These are phyloP conservation scores for Arxiozyma heterogenica DNA, from an alignment of 1,139 yeast genomes.

Conservation along the genomic window DNA sequence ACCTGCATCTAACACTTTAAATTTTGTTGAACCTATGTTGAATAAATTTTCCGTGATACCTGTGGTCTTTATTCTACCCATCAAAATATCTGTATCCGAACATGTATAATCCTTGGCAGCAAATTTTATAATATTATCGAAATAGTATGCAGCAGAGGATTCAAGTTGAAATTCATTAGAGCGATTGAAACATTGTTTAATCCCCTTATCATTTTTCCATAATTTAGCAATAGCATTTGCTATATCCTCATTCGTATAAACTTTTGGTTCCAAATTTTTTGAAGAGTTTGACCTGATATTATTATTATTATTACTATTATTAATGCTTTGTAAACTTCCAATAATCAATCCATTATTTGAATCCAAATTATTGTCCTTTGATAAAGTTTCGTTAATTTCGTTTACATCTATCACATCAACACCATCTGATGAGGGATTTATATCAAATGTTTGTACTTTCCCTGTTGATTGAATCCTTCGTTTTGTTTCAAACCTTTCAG, in stretches of 20 bases:
- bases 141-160: constrained; percentile 69
- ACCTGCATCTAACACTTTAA: constrained; percentile 88
- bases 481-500: constrained; percentile 44
- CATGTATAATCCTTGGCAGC: constrained; percentile 61
- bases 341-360: constrained; percentile 4
- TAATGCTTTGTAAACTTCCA: neutral
- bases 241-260: constrained; percentile 36
- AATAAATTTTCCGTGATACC: constrained; percentile 89
- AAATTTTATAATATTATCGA: constrained; percentile 56
- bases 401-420: constrained; percentile 1
- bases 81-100: constrained; percentile 71
- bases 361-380: constrained; percentile 2
- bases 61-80: constrained; percentile 89
- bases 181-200: constrained; percentile 48
- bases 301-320: neutral
- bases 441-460: constrained; percentile 39
- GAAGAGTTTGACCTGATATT: constrained; percentile 1
- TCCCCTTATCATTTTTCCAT: constrained; percentile 66
- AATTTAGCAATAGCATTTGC: constrained; percentile 59
- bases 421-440: constrained; percentile 26
- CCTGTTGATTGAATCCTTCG: constrained; percentile 51
- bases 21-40: constrained; percentile 53
- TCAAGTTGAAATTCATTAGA: constrained; percentile 77
- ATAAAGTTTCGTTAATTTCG: neutral
- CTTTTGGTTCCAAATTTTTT: constrained; percentile 15